A percentile compares a stretch with the other conserved stretches of the same genome.
These are phyloP conservation scores for Yamadazyma paraphyllophila DNA, from an alignment of 805 yeast genomes.

Conservation along the genomic window DNA sequence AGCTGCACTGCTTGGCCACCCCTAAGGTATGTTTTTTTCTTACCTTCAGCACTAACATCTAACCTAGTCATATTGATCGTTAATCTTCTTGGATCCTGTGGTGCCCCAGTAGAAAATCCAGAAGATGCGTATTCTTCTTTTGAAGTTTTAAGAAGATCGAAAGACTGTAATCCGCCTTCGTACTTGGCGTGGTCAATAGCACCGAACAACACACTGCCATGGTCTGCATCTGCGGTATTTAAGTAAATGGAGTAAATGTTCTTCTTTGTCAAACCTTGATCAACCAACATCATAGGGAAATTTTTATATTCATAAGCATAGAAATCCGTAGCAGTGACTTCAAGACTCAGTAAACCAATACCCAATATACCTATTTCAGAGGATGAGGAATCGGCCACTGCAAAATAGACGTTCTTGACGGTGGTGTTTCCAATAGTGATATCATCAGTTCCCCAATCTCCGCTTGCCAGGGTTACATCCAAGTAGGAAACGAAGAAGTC, in stretches of 20 bases:
- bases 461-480: slow-evolving; percentile 43
- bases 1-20: too few relatives aligned
- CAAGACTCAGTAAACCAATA: slow-evolving; percentile 14
- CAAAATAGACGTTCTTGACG: slow-evolving; percentile 43
- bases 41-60: too few relatives aligned
- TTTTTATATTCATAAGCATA: slow-evolving; percentile 32
- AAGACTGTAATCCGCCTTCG: slow-evolving; percentile 11
- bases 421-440: slow-evolving; percentile 14
- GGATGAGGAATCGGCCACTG: slow-evolving; percentile 15
- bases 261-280: slow-evolving; percentile 32
- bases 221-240: slow-evolving; percentile 17
- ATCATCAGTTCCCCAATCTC: slow-evolving; percentile 16
- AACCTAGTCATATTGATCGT: too few relatives aligned
- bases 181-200: slow-evolving; percentile 29
- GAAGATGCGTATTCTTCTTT: too few relatives aligned
- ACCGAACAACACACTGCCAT: slow-evolving; percentile 32
- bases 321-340: slow-evolving; percentile 7
- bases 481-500: slow-evolving; percentile 44
- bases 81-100: too few relatives aligned
- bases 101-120: too few relatives aligned
- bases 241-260: slow-evolving; percentile 39
- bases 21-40: too few relatives aligned
- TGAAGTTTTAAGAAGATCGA: too few relatives aligned
- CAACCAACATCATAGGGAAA: slow-evolving; percentile 31
- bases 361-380: slow-evolving; percentile 17